A percentile compares a stretch with the other conserved stretches of the same genome.
Conservation (phyloP, 108 stramenopile species). For the Chaetoceros muelleri region DNA sequence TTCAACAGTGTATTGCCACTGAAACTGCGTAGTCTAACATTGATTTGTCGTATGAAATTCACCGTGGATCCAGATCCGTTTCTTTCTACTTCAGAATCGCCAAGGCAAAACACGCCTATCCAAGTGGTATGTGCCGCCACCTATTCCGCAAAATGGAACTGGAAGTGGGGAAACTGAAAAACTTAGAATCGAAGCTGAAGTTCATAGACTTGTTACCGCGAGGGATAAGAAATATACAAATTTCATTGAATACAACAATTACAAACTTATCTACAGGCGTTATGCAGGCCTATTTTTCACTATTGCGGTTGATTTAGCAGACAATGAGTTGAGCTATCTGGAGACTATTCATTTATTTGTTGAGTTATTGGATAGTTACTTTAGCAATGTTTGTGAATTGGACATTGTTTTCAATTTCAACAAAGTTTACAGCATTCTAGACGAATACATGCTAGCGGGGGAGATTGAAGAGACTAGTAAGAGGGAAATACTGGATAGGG, state of each 20-base stretch:
- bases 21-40: background rate
- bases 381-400: constrained; percentile 97
- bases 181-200: constrained; percentile 91
- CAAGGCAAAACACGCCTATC: constrained; percentile 98
- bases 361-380: constrained; percentile 97
- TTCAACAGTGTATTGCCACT: background rate
- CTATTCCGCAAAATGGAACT: constrained; percentile 17
- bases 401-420: constrained; percentile 99
- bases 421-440: constrained; percentile 94
- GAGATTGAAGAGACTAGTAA: constrained; percentile 92
- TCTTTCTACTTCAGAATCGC: constrained; percentile 97
- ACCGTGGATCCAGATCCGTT: constrained; percentile 97
- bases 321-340: constrained; percentile 96
- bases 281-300: constrained; percentile 99
- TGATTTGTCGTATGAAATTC: background rate
- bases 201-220: constrained; percentile 91
- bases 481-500: constrained; percentile 84
- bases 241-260: constrained; percentile 98
- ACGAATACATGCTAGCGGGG: constrained; percentile 98
- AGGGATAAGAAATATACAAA: constrained; percentile 98
- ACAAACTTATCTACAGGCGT: constrained; percentile 98
- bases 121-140: constrained; percentile 93
- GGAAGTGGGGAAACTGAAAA: constrained; percentile 78
- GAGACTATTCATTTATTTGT: constrained; percentile 99
- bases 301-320: constrained; percentile 94